A percentile compares a stretch with the other conserved stretches of the same genome.
Conservation (phyloP, 352 stramenopile genomes). For the Thraustochytrium striatum region DNA sequence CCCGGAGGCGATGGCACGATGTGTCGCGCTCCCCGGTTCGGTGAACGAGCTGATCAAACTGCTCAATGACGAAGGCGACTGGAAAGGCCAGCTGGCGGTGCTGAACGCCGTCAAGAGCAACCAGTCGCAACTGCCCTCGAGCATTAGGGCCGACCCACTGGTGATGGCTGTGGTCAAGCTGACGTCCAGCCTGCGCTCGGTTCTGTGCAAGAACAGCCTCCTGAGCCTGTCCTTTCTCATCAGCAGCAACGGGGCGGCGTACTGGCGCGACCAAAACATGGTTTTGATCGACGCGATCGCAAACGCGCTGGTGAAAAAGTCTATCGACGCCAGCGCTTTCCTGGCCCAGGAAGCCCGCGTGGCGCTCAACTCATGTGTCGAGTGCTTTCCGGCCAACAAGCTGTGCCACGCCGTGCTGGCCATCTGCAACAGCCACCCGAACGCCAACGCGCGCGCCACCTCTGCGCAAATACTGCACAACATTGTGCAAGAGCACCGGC, state of each 20-base stretch:
- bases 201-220: constrained; percentile 28
- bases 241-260: constrained; percentile 5
- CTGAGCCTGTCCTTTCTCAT: constrained; percentile 43
- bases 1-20: not conserved
- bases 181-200: constrained; percentile 30
- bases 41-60: constrained; percentile 15
- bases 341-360: constrained; percentile 23
- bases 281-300: constrained; percentile 35
- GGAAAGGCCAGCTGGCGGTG: constrained; percentile 7
- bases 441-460: constrained; percentile 15
- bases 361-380: constrained; percentile 23
- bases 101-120: constrained; percentile 35
- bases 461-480: not conserved
- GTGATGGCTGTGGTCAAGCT: constrained; percentile 38
- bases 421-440: constrained; percentile 10
- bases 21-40: not conserved
- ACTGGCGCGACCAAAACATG: not conserved
- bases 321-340: constrained; percentile 27
- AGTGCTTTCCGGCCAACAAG: constrained; percentile 32
- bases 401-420: not conserved
- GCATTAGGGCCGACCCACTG: not conserved
- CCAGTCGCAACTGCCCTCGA: not conserved
- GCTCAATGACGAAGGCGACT: constrained; percentile 13
- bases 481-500: not conserved
- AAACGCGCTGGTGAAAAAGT: constrained; percentile 20